Evolutionary conservation across 1,284 basidiomycete genomes (phyloP).

Genomic region (Takashimella koratensis): DNA sequence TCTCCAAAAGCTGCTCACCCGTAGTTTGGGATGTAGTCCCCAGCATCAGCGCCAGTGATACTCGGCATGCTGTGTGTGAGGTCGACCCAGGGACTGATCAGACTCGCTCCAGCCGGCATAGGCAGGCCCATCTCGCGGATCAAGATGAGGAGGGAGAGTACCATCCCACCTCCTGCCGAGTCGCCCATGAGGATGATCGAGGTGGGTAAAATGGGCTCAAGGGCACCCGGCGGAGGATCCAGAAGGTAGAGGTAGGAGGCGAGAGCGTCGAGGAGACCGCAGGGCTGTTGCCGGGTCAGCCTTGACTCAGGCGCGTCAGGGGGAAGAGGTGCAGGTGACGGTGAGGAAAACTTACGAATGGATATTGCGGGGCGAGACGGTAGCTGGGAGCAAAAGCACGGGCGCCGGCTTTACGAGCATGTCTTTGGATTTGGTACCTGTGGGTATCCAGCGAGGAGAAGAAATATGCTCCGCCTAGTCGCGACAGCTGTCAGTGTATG

Average conservation of each 20-base stretch:
- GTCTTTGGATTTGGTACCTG: slow-evolving; percentile 77
- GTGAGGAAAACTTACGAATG: slow-evolving; percentile 71
- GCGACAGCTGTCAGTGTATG: background rate
- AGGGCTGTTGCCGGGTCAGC: slow-evolving; percentile 56
- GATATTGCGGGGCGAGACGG: slow-evolving; percentile 85
- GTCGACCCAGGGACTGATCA: slow-evolving; percentile 90
- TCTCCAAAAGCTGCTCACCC: slow-evolving; percentile 22
- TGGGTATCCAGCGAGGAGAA: slow-evolving; percentile 38
- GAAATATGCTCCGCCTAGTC: slow-evolving; percentile 48
- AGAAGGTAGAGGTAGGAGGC: slow-evolving; percentile 61
- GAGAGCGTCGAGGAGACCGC: slow-evolving; percentile 48
- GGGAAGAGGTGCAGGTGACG: background rate
- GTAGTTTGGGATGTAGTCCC: slow-evolving; percentile 42
- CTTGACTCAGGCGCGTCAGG: slow-evolving; percentile 50
- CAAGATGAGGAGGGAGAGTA: slow-evolving; percentile 76
- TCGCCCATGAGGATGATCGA: slow-evolving; percentile 84
- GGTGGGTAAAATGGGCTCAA: slow-evolving; percentile 71
- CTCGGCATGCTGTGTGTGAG: slow-evolving; percentile 91
- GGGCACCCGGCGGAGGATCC: slow-evolving; percentile 67
- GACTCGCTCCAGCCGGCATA: slow-evolving; percentile 73
- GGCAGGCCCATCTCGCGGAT: slow-evolving; percentile 82
- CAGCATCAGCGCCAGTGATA: slow-evolving; percentile 51
- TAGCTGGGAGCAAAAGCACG: slow-evolving; percentile 76
- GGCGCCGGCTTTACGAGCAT: slow-evolving; percentile 83
- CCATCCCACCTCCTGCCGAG: slow-evolving; percentile 87